These are phyloP conservation scores for Lathyrus oleraceus DNA, from an alignment of 306 rosid genomes.

Conservation along the genomic window DNA sequence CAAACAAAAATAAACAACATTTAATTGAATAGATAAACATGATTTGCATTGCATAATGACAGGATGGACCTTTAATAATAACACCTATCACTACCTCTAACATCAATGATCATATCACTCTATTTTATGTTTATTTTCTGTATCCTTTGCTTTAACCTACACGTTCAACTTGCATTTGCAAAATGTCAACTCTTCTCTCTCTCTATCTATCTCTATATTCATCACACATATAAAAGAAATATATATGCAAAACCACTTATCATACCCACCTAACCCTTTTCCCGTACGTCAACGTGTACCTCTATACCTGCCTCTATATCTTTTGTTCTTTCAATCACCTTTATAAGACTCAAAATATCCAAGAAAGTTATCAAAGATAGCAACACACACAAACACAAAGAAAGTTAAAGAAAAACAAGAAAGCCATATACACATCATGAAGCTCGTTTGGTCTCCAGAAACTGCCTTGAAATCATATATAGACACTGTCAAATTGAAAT, in stretches of 20 bases:
- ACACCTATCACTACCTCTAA: not conserved
- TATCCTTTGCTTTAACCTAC: not conserved
- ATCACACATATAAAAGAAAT: not conserved
- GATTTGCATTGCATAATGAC: not conserved
- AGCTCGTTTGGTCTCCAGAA: conserved; percentile 96
- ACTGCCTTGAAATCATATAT: conserved; percentile 72
- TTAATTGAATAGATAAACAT: not conserved
- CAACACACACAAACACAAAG: not conserved
- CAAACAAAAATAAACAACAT: not conserved
- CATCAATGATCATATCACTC: not conserved
- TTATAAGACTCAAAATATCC: not conserved
- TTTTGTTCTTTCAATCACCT: not conserved
- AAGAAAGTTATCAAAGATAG: conserved; percentile 1
- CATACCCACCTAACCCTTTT: conserved; percentile 1
- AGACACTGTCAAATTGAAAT: conserved; percentile 71
- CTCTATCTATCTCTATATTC: not conserved
- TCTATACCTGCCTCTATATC: not conserved
- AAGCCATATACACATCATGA: conserved; percentile 47
- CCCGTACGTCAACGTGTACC: conserved; percentile 38
- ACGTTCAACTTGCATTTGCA: not conserved
- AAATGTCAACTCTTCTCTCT: conserved; percentile 47
- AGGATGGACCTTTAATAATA: not conserved
- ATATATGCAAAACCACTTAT: not conserved
- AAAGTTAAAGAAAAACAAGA: not conserved
- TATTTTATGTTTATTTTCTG: not conserved